Base-by-base conservation (phyloP, 164 flowering plant species). In the Stephania cephalantha region DNA sequence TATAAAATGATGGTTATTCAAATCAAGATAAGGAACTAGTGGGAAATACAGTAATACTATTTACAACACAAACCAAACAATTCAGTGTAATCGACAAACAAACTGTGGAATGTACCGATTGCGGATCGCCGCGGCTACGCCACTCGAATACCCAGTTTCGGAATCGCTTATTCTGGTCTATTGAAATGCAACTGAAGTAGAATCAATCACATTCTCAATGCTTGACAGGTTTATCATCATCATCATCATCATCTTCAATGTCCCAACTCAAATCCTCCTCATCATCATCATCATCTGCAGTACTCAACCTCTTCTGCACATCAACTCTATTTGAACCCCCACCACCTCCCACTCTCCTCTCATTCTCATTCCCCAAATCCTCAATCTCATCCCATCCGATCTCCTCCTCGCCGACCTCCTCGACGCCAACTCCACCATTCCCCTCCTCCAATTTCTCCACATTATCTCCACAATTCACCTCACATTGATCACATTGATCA, bases 381-480 rank as follows among this genome's bases (percentile, higher is more conserved):
- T 93, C 97, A 82, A 95, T 90, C 78, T 93, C 90, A 84, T 95
- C 99, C 99, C 97, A 95, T 5, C 92, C 93, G 71, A 91, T 79
- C 68, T 92, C 98, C 22, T 90, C 96, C 74, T 88, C 98, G 78
- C 85, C 95, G 0, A 84, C 83, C 67, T 79, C 61, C 0, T 84
- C 77, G 0, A 88, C 97, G 78, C 84, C 84, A 17, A 85, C 87
- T 78, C 86, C 85, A 53, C 84, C 74, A 46, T 75, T 65, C 15
- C 85, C 89, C 68, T 46, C 68, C 73, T 83, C 87, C 74, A 18
- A 61, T 18, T 20, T 79, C 90, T 46, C 82, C 90, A 18, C 66
- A 20, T 31, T 50, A 66, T 79, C 79, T 35, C 78, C 82, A 66
- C 64, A 71, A 9, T 69, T 46, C 72, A 50, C 29, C 70, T 78